phyloP scores from a whole-genome alignment of 169 alveolate genomes.

The Plasmodium gallinaceum region DNA sequence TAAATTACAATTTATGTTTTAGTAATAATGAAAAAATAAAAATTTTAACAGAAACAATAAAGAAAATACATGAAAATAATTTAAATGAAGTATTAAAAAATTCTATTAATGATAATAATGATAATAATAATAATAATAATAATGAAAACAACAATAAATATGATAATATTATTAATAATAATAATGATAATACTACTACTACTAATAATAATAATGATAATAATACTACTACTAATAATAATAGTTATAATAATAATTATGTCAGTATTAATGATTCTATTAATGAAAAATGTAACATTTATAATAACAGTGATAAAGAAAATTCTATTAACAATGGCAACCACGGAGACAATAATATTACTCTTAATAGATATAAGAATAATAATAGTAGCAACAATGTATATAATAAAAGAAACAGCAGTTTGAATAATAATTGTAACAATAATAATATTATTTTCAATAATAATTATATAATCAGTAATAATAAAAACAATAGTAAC shows the following conservation, averaged over 20 bases:
- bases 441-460: neutral
- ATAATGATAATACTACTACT: neutral
- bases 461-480: too few relatives aligned
- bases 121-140: neutral
- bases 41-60: neutral
- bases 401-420: neutral
- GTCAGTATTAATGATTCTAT: too few relatives aligned
- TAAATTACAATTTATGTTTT: neutral
- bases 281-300: too few relatives aligned
- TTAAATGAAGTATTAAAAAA: neutral
- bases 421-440: too few relatives aligned
- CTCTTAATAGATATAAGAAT: neutral
- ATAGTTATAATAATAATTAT: too few relatives aligned
- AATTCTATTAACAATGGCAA: neutral
- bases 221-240: neutral
- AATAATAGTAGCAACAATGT: neutral
- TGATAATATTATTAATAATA: neutral
- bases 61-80: neutral
- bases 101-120: neutral
- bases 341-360: neutral
- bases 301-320: neutral
- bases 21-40: constrained; percentile 1
- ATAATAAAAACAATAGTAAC: neutral
- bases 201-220: neutral
- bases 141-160: neutral